These are phyloP conservation scores for Neonectria faginata DNA, from an alignment of 2,329 filamentous ascomycete species.

Conservation along the genomic window DNA sequence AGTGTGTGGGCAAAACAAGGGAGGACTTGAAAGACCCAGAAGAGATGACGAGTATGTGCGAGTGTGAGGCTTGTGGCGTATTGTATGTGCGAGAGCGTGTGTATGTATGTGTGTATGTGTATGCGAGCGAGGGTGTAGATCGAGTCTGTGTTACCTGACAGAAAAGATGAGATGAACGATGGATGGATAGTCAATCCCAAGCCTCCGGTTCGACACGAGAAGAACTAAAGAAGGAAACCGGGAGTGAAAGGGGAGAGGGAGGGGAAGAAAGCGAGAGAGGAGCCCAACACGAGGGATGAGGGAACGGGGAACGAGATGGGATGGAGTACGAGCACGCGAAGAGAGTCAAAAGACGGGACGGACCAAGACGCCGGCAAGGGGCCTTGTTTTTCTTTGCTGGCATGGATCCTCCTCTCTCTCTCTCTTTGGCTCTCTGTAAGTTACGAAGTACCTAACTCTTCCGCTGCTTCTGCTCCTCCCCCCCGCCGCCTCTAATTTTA, in stretches of 20 bases:
- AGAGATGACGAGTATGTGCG: background rate
- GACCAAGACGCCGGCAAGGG: slow-evolving; percentile 12
- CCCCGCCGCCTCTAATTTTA: background rate
- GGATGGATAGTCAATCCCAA: slow-evolving; percentile 24
- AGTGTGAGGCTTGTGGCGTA: background rate
- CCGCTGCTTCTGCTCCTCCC: too few species aligned
- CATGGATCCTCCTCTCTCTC: background rate
- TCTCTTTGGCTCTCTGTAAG: background rate
- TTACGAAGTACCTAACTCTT: background rate
- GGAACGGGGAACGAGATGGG: slow-evolving; percentile 10
- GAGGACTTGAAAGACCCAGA: background rate
- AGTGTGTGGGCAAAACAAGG: slow-evolving; percentile 1
- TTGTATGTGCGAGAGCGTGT: background rate
- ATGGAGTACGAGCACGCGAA: background rate
- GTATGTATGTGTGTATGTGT: background rate
- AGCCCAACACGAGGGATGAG: slow-evolving; percentile 25
- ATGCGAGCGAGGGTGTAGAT: background rate
- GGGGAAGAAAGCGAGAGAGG: slow-evolving; percentile 6
- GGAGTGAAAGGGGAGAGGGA: slow-evolving; percentile 17
- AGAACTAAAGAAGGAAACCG: background rate
- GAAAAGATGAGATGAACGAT: slow-evolving; percentile 20
- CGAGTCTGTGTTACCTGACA: slow-evolving; percentile 14
- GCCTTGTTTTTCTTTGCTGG: background rate
- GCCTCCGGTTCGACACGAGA: slow-evolving; percentile 28
- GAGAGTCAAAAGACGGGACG: background rate